Conservation (phyloP, 208 protist species). For the Leishmania turanica region DNA sequence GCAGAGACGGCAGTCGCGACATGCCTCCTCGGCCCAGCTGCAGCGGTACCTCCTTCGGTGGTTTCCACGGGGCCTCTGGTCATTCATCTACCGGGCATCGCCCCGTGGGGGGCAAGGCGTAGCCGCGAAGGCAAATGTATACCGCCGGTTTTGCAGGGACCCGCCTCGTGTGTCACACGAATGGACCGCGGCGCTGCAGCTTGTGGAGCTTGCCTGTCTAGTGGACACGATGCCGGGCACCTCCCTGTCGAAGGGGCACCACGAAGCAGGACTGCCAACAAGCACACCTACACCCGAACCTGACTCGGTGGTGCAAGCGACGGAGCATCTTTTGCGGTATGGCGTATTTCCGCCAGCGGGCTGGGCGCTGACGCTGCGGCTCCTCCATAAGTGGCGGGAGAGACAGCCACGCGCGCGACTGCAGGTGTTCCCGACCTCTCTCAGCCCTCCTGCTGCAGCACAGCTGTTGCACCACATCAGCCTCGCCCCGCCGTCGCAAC, state of each 20-base stretch:
- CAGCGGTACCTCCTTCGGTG: slow-evolving; percentile 14
- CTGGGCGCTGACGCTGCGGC: slow-evolving; percentile 20
- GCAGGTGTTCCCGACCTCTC: slow-evolving; percentile 13
- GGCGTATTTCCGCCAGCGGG: slow-evolving; percentile 26
- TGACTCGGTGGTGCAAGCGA: neutral
- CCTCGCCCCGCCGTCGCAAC: slow-evolving; percentile 19
- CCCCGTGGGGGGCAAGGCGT: neutral
- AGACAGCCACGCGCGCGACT: slow-evolving; percentile 1
- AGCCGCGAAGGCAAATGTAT: neutral
- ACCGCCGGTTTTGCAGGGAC: slow-evolving; percentile 12
- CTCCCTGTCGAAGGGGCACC: neutral
- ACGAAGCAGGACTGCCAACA: neutral
- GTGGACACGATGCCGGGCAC: neutral
- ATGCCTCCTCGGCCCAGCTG: slow-evolving; percentile 4
- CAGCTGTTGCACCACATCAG: slow-evolving; percentile 34
- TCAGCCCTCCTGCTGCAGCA: slow-evolving; percentile 19
- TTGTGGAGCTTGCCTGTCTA: slow-evolving; percentile 16
- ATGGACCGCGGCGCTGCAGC: slow-evolving; percentile 25
- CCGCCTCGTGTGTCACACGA: slow-evolving; percentile 23
- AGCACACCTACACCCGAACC: neutral
- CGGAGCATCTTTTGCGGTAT: slow-evolving; percentile 17
- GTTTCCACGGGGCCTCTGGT: slow-evolving; percentile 23
- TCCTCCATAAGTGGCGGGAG: slow-evolving; percentile 18
- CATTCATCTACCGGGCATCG: slow-evolving; percentile 1
- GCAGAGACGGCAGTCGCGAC: neutral